phyloP scores from a whole-genome alignment of 2,329 filamentous ascomycete genomes.

The Claviceps sp. region DNA sequence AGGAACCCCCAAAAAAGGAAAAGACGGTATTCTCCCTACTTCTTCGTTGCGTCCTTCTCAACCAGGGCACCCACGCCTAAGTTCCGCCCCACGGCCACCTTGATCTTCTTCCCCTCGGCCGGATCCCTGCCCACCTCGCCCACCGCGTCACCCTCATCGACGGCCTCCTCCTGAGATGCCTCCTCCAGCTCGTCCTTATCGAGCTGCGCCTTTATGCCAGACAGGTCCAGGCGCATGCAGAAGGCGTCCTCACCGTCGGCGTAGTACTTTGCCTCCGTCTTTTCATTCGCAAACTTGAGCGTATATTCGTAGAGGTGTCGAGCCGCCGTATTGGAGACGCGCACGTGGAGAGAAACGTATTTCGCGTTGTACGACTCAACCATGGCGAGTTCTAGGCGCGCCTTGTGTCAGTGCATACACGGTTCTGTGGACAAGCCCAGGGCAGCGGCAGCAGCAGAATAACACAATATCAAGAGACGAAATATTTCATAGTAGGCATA shows the following conservation, averaged over 20 bases:
- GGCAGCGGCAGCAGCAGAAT: too few relatives aligned
- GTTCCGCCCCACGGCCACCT: constrained; percentile 71
- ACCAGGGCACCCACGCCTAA: constrained; percentile 69
- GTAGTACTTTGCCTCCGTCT: constrained; percentile 83
- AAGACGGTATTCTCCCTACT: constrained; percentile 3
- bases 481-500: too few relatives aligned
- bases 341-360: constrained; percentile 93
- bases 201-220: constrained; percentile 38
- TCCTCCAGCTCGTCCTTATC: constrained; percentile 12
- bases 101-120: constrained; percentile 47
- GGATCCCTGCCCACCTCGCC: constrained; percentile 48
- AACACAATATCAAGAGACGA: too few relatives aligned
- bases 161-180: constrained; percentile 25
- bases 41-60: constrained; percentile 49
- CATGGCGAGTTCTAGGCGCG: constrained; percentile 70
- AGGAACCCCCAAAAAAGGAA: not conserved
- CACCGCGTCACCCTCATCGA: constrained; percentile 58
- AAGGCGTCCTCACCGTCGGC: constrained; percentile 95
- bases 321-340: constrained; percentile 83
- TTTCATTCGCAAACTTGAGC: constrained; percentile 76
- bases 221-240: constrained; percentile 81
- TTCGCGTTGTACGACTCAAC: constrained; percentile 82
- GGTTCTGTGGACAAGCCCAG: too few relatives aligned
- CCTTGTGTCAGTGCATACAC: not conserved
- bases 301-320: constrained; percentile 88